Conservation (phyloP, 2,329 filamentous ascomycete species). For the Calycina herbarum region DNA sequence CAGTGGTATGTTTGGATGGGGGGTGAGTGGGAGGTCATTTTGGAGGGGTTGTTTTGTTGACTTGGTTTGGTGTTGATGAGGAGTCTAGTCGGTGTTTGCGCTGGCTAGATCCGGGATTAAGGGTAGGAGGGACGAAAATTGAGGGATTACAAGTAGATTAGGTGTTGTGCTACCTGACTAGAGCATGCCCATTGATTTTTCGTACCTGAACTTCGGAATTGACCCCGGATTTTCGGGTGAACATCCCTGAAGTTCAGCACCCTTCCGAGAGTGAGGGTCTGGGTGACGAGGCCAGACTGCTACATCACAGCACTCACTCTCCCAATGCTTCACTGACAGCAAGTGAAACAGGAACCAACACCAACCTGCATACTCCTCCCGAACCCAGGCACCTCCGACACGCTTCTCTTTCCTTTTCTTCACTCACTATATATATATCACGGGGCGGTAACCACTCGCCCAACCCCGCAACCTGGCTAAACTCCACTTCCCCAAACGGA, state of each 20-base stretch:
- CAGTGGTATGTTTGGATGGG: constrained; percentile 56
- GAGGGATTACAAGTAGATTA: neutral
- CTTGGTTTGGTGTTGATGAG: neutral
- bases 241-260: neutral
- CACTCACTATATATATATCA: neutral
- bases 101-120: neutral
- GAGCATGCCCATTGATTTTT: neutral
- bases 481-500: constrained; percentile 31
- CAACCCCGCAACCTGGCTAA: constrained; percentile 37
- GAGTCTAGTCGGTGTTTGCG: neutral
- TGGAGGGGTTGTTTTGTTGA: neutral
- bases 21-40: no score
- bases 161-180: neutral
- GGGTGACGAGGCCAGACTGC: neutral
- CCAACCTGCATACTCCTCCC: neutral
- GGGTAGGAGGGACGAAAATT: neutral
- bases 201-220: constrained; percentile 1
- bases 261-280: neutral
- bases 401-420: neutral
- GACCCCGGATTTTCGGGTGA: neutral
- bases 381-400: neutral
- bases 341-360: neutral
- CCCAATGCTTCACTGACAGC: neutral
- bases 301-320: neutral
- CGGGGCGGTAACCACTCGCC: neutral